Evolutionary conservation across 1,284 basidiomycete species (phyloP).

Genomic region (Ceratobasidium sp.): DNA sequence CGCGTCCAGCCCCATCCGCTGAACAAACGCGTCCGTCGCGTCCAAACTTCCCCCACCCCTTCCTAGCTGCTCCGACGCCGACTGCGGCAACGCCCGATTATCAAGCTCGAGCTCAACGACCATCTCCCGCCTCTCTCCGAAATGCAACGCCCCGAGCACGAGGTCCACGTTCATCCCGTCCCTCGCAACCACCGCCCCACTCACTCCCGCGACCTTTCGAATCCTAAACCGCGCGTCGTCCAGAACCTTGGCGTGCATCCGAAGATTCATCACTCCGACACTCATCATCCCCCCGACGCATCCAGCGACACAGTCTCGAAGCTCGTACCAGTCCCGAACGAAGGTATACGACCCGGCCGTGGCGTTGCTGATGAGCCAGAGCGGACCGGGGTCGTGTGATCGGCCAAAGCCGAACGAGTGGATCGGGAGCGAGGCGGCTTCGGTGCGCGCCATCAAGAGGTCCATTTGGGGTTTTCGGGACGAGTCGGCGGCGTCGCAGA

Average conservation of each 20-base stretch:
- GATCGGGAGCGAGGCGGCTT: constrained; percentile 92
- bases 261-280: constrained; percentile 89
- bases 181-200: constrained; percentile 83
- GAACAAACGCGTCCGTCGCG: constrained; percentile 84
- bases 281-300: constrained; percentile 95
- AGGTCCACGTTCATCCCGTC: constrained; percentile 95
- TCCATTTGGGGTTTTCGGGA: constrained; percentile 99
- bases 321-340: constrained; percentile 95
- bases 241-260: constrained; percentile 90
- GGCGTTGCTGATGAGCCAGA: constrained; percentile 99
- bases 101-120: constrained; percentile 93
- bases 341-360: constrained; percentile 98
- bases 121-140: constrained; percentile 94
- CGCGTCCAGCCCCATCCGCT: constrained; percentile 78
- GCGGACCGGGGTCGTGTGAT: constrained; percentile 95
- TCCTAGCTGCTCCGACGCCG: constrained; percentile 55
- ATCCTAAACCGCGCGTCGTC: constrained; percentile 80
- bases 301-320: constrained; percentile 89
- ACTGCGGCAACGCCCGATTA: constrained; percentile 64
- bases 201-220: constrained; percentile 89
- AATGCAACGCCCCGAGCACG: constrained; percentile 92
- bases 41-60: constrained; percentile 58
- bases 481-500: constrained; percentile 91
- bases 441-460: constrained; percentile 93
- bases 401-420: constrained; percentile 97